A percentile compares a stretch with the other conserved stretches of the same genome.
Evolutionary conservation across 495 filamentous ascomycete genomes (phyloP).

Genomic region (Penicillium cataractarum): DNA sequence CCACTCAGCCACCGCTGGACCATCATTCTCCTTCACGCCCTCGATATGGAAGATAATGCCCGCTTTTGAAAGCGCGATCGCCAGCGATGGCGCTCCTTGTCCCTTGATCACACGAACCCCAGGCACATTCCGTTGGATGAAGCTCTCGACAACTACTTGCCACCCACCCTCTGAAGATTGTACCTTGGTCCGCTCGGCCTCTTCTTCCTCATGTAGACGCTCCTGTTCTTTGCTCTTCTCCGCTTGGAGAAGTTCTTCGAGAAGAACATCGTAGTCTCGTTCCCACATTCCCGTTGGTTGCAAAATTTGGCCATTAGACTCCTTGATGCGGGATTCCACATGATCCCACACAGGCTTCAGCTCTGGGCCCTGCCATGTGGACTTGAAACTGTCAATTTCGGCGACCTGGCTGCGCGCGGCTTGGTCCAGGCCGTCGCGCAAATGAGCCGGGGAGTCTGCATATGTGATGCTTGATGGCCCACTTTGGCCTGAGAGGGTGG

Average conservation of each 20-base stretch:
- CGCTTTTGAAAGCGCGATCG: conserved; percentile 36
- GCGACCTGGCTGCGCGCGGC: conserved; percentile 32
- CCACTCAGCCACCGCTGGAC: conserved; percentile 35
- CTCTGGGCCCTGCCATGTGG: conserved; percentile 41
- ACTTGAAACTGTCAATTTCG: conserved; percentile 38
- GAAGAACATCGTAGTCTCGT: conserved; percentile 42
- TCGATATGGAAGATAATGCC: conserved; percentile 42
- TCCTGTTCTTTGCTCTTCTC: conserved; percentile 34
- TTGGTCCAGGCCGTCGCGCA: conserved; percentile 33
- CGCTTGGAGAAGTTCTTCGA: conserved; percentile 35
- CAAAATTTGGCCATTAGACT: conserved; percentile 40
- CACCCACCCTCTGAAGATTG: conserved; percentile 39
- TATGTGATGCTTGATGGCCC: conserved; percentile 16
- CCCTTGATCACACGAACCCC: conserved; percentile 35
- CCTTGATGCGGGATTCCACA: conserved; percentile 38
- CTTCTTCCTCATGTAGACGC: conserved; percentile 29
- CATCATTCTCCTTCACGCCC: conserved; percentile 22
- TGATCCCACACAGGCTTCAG: conserved; percentile 43
- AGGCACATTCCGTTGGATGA: conserved; percentile 30
- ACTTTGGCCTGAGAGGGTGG: conserved; percentile 35
- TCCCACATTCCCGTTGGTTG: conserved; percentile 48
- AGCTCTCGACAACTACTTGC: conserved; percentile 36
- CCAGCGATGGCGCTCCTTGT: conserved; percentile 30
- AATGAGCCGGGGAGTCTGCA: conserved; percentile 32
- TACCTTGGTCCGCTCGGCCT: conserved; percentile 33